phyloP scores from a whole-genome alignment of 495 filamentous ascomycete species.

The Viridothelium virens region DNA sequence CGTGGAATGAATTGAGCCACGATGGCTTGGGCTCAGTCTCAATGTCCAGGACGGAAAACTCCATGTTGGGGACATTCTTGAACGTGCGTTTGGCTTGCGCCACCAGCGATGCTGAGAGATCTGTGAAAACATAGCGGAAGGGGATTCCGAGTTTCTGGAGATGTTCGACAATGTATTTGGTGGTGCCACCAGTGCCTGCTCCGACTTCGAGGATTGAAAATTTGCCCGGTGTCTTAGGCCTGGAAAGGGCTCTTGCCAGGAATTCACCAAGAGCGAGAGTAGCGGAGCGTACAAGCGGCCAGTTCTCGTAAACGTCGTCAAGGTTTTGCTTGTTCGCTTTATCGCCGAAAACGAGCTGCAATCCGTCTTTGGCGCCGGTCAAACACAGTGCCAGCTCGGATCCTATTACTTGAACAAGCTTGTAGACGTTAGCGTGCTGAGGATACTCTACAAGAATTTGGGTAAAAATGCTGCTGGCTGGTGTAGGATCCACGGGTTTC shows the following conservation, averaged over 20 bases:
- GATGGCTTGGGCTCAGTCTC: not conserved
- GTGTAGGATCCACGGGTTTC: conserved; percentile 11
- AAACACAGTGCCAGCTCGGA: conserved; percentile 33
- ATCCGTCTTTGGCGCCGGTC: conserved; percentile 29
- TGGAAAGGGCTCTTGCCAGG: conserved; percentile 17
- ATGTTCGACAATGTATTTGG: conserved; percentile 11
- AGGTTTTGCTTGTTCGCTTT: conserved; percentile 27
- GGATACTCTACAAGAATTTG: conserved; percentile 18
- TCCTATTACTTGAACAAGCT: conserved; percentile 29
- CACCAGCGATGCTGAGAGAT: not conserved
- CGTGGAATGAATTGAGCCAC: not conserved
- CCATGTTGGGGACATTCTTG: not conserved
- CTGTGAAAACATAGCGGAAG: not conserved
- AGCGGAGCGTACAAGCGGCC: conserved; percentile 29
- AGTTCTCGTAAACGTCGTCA: conserved; percentile 30
- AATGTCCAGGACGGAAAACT: not conserved
- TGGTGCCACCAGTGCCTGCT: conserved; percentile 23
- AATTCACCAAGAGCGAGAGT: conserved; percentile 28
- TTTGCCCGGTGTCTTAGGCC: conserved; percentile 11
- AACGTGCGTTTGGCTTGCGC: not conserved
- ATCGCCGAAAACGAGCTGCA: conserved; percentile 34
- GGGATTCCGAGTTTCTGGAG: not conserved
- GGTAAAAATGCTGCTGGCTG: conserved; percentile 6
- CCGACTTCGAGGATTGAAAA: conserved; percentile 35
- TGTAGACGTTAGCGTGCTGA: conserved; percentile 30